phyloP scores from a whole-genome alignment of 352 stramenopile genomes.

The Pythium insidiosum region DNA sequence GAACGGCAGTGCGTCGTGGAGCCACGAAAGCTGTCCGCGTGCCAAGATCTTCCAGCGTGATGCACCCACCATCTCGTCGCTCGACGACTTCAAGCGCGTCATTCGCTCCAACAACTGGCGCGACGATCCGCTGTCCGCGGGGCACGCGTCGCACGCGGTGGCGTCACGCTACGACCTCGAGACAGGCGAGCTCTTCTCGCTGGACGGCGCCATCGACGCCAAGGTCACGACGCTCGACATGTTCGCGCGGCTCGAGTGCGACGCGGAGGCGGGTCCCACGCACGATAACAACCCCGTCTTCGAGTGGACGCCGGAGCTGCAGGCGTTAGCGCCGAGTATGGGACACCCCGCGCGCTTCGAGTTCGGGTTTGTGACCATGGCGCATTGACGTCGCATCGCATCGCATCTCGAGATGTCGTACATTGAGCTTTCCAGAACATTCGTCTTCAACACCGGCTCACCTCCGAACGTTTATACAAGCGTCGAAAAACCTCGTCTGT shows the following conservation, averaged over 20 bases:
- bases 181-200: constrained; percentile 20
- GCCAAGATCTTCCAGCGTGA: constrained; percentile 51
- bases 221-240: constrained; percentile 51
- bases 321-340: constrained; percentile 11
- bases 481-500: too few relatives aligned
- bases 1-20: constrained; percentile 31
- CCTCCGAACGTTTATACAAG: too few relatives aligned
- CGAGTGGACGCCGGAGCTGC: constrained; percentile 38
- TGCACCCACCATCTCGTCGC: constrained; percentile 25
- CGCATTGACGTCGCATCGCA: too few relatives aligned
- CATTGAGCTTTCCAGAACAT: constrained; percentile 46
- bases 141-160: constrained; percentile 44
- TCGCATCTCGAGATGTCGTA: too few relatives aligned
- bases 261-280: constrained; percentile 57
- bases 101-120: constrained; percentile 64
- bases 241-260: constrained; percentile 27
- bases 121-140: constrained; percentile 33
- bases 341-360: constrained; percentile 31
- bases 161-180: constrained; percentile 62
- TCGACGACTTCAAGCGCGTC: constrained; percentile 52
- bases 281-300: constrained; percentile 44
- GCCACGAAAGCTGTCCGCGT: constrained; percentile 30
- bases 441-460: constrained; percentile 15
- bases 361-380: constrained; percentile 35
- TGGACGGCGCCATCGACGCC: constrained; percentile 60